Evolutionary conservation across 2,329 filamentous ascomycete genomes (phyloP).

Genomic region (Apiospora hydei): DNA sequence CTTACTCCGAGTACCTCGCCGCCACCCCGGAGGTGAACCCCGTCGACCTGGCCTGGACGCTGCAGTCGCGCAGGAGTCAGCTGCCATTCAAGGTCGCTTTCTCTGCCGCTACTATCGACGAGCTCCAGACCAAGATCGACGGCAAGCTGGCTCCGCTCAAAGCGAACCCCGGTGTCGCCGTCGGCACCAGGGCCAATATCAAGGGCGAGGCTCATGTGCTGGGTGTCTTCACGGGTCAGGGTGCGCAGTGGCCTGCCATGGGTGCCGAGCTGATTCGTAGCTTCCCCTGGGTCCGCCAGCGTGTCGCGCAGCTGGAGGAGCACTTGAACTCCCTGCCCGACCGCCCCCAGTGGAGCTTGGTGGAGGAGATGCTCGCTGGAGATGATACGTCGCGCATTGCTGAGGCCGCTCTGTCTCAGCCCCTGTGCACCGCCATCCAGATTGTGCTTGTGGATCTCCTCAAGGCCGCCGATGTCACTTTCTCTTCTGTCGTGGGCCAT

Average conservation of each 20-base stretch:
- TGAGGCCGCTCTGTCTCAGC: slow-evolving; percentile 43
- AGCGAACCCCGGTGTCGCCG: background rate
- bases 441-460: slow-evolving; percentile 46
- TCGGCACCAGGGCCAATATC: background rate
- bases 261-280: slow-evolving; percentile 37
- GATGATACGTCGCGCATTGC: slow-evolving; percentile 15
- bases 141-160: background rate
- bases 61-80: background rate
- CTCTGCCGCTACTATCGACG: background rate
- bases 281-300: background rate
- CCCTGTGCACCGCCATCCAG: slow-evolving; percentile 50
- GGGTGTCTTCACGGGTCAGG: slow-evolving; percentile 46
- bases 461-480: slow-evolving; percentile 41
- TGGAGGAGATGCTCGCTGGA: slow-evolving; percentile 25
- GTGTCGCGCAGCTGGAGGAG: background rate
- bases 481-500: slow-evolving; percentile 52
- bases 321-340: slow-evolving; percentile 20
- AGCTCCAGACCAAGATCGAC: background rate
- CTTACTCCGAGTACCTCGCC: background rate
- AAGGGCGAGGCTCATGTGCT: slow-evolving; percentile 26
- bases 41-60: background rate
- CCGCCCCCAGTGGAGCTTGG: slow-evolving; percentile 27
- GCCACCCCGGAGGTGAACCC: background rate
- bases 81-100: background rate
- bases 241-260: slow-evolving; percentile 45